Base-by-base conservation (phyloP, 2,329 filamentous ascomycete genomes). In the Colletotrichum australisinense region DNA sequence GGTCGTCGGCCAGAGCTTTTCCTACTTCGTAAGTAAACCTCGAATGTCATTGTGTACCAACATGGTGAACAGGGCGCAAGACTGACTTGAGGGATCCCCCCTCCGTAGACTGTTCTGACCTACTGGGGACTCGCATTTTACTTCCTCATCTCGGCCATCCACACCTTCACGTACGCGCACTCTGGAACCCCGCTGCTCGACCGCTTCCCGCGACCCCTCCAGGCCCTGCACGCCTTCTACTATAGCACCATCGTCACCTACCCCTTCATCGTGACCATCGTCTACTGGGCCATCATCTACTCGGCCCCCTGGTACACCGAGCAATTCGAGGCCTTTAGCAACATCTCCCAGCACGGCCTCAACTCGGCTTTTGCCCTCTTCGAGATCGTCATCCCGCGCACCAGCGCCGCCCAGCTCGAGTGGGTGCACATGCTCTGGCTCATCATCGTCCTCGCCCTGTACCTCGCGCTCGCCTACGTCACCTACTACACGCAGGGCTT, bases 41-140 rank as follows among this genome's bases (percentile, higher is more conserved):
- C 42, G 16, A 19, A 49, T n/a, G 19, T 42, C 38, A 42, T 42
- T 42, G 19, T 49, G 38, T 42, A 3, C 42, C 42, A 49, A n/a
- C 6, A n/a, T 8, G 19, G 6, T n/a, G 8, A 49, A 49, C 19
- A 19, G 42, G 42, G 42, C 42, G 42, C 19, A 42, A 42, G 42
- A 49, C 42, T 49, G 19, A 49, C 42, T 4, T n/a, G 16, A 46
- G 16, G 16, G 5, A 19, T 2, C 6, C 19, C 19, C 16, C 6
- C 16, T 8, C 7, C 42, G 42, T 49, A 49, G 42, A 97, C 95
- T 32, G 87, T 92, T 78, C 85, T 97, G 72, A 94, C 93, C 11
- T 97, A 93, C 87, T 97, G 93, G 93, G 94, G 94, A 2, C 84
- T 96, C 46, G 91, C 89, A 28, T 96, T 95, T 84, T 97, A 97